Base-by-base conservation (phyloP, 495 filamentous ascomycete species). In the Bryoglossum gracile region DNA sequence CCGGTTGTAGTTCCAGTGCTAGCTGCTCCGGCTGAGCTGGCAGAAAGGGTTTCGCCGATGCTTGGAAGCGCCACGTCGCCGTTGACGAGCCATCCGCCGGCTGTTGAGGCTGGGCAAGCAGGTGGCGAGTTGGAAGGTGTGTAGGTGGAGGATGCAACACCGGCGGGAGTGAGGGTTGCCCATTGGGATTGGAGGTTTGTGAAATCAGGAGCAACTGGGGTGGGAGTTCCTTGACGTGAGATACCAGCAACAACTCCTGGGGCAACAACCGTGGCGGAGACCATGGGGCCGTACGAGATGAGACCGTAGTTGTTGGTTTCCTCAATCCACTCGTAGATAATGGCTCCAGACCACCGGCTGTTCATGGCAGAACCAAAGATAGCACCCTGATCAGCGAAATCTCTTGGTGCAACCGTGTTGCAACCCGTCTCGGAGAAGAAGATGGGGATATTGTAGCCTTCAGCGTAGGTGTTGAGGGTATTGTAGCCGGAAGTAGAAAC, bases 241-340 rank as follows among this genome's bases (percentile, higher is more conserved):
- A 72, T 89, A 9, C 87, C 87, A 50, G 78, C 84, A 18, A 74
- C 68, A 30, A 83, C 65, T 40, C 75, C 72, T 23, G 67, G 62
- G 6, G 70, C 72, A 1, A 73, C 67, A 18, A 54, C 70, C 16
- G 66, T 71, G 6, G 69, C 58, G 38, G 69, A 69, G 34, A 73
- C 68, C 36, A 59, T 61, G 3, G 72, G 70, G 8, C 84, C 88
- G 61, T 95, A 95, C 34, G 74, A 82, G 61, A 95, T 79, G 28
- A 95, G 69, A 44, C 89, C 89, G 61, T 94, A 95, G 58, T 87
- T 66, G 63, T 94, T 95, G 37, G 75, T 69, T 64, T 94, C 89
- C 60, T 89, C 66, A 47, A 95, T 85, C 88, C 88, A 95, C 64
- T 95, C 87, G 65, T 94, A 94, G 53, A 91, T 70, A 48, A 94